Conservation (phyloP, 306 rosid genomes). For the Gleditsia sinensis region DNA sequence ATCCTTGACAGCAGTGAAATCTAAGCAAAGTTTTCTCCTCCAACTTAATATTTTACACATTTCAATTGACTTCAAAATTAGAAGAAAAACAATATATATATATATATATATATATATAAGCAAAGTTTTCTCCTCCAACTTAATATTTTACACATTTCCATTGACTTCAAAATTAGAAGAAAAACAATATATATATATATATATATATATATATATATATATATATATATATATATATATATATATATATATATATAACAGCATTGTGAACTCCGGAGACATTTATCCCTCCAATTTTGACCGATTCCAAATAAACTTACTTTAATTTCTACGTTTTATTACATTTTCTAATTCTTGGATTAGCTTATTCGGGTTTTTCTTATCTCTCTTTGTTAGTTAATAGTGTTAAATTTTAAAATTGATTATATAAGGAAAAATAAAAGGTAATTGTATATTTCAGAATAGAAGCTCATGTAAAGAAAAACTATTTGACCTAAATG, state of each 20-base stretch:
- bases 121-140: not conserved
- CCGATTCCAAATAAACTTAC: not conserved
- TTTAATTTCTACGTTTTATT: not conserved
- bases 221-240: too few relatives aligned
- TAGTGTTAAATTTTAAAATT: too few relatives aligned
- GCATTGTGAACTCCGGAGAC: not conserved
- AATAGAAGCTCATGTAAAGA: not conserved
- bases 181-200: too few relatives aligned
- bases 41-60: not conserved
- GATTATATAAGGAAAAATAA: too few relatives aligned
- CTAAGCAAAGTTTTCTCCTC: not conserved
- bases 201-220: too few relatives aligned
- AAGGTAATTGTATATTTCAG: not conserved
- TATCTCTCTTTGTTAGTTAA: too few relatives aligned
- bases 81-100: not conserved
- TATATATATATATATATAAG: too few relatives aligned
- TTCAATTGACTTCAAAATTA: conserved; percentile 16
- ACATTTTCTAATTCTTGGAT: not conserved
- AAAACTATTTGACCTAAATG: conserved; percentile 12
- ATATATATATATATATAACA: too few relatives aligned
- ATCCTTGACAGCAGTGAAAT: not conserved
- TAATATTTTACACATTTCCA: not conserved
- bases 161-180: conserved; percentile 16
- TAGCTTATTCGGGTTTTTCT: not conserved
- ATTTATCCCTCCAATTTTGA: not conserved